phyloP scores from a whole-genome alignment of 139 green algal species.

The Penium margaritaceum region DNA sequence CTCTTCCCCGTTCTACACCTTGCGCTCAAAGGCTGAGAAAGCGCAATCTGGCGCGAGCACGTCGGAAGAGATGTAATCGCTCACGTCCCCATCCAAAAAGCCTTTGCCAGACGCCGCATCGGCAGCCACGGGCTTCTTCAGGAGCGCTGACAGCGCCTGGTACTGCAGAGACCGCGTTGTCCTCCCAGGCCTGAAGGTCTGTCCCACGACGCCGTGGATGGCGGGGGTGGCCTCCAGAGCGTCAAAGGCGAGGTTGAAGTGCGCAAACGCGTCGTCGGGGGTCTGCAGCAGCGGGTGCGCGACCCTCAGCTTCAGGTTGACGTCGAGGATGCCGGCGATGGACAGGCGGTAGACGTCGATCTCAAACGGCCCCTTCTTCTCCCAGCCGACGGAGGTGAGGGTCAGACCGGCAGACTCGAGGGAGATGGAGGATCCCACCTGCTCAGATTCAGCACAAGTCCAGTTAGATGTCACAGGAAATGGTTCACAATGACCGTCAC shows the following conservation, averaged over 20 bases:
- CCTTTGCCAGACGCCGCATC: conserved; percentile 10
- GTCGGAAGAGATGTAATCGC: conserved; percentile 7
- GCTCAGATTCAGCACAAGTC: too few relatives aligned
- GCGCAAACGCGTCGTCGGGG: conserved; percentile 20
- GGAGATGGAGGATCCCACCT: too few relatives aligned
- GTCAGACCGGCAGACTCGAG: too few relatives aligned
- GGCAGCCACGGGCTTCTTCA: not conserved
- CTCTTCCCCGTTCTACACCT: too few relatives aligned
- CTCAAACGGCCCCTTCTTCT: conserved; percentile 16
- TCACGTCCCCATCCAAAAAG: conserved; percentile 9
- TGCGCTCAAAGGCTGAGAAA: conserved; percentile 15
- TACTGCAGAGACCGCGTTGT: not conserved
- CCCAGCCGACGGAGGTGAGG: conserved; percentile 4
- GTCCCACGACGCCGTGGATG: conserved; percentile 39
- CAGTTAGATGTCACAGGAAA: too few relatives aligned
- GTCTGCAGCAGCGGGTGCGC: conserved; percentile 28
- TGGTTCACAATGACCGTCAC: too few relatives aligned
- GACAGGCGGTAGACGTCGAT: conserved; percentile 15
- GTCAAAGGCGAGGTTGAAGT: conserved; percentile 34
- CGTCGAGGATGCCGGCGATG: conserved; percentile 11
- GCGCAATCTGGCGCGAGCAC: conserved; percentile 15
- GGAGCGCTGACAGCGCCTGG: not conserved
- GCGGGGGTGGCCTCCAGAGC: conserved; percentile 18
- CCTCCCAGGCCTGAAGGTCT: conserved; percentile 26
- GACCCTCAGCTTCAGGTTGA: conserved; percentile 4